Conservation (phyloP, 768 basidiomycete species). For the Lepiota subincarnata region DNA sequence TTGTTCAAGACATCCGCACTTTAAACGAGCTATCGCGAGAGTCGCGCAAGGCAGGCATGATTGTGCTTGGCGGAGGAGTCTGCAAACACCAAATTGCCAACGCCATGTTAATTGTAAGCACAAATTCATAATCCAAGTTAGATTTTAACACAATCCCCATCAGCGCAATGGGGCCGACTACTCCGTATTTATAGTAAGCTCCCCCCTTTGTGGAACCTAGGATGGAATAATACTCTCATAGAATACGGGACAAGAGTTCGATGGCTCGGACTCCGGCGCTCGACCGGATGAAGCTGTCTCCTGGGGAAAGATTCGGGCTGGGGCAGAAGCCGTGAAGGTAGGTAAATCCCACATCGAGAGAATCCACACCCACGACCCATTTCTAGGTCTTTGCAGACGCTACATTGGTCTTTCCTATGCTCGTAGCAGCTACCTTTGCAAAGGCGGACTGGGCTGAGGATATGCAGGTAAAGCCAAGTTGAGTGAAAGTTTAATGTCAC, state of each 20-base stretch:
- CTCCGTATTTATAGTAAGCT: conserved; percentile 86
- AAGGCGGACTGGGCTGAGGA: conserved; percentile 25
- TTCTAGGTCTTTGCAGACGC: conserved; percentile 87
- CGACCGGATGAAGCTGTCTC: conserved; percentile 96
- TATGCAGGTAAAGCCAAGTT: not conserved
- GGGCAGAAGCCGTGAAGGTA: conserved; percentile 81
- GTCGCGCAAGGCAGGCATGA: conserved; percentile 95
- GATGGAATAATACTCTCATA: conserved; percentile 25
- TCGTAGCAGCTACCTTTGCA: conserved; percentile 94
- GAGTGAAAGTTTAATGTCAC: conserved; percentile 1
- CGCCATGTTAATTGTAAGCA: conserved; percentile 91
- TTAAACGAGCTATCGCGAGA: conserved; percentile 87
- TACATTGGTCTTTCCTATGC: conserved; percentile 90
- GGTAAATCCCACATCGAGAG: not conserved
- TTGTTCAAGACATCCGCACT: conserved; percentile 88
- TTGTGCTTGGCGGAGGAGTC: conserved; percentile 95
- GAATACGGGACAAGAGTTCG: conserved; percentile 99
- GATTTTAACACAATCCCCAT: not conserved
- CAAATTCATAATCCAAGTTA: not conserved
- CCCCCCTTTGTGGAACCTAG: not conserved
- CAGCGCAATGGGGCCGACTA: conserved; percentile 98
- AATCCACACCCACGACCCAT: conserved; percentile 20
- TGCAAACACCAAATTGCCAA: conserved; percentile 99
- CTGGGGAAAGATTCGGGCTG: conserved; percentile 96
- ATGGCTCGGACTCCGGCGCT: conserved; percentile 96